Base-by-base conservation (phyloP, 805 yeast genomes). In the Candida chauliodis region DNA sequence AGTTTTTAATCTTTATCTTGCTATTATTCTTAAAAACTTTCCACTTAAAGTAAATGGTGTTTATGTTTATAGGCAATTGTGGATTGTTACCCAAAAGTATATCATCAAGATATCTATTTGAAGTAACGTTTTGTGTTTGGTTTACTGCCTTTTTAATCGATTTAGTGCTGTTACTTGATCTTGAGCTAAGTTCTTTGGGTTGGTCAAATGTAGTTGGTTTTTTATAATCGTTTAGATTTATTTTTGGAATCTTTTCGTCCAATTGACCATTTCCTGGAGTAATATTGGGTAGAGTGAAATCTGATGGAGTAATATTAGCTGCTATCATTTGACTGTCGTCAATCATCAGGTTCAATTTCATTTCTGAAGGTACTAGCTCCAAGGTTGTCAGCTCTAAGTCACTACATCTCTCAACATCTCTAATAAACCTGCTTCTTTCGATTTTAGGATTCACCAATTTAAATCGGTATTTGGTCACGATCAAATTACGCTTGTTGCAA, bases 11-110 rank as follows among this genome's bases (percentile, higher is more conserved):
- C 42, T 84, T 77, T 47, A 91, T 80, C 0, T 95, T 81, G 16
- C 89, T 90, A 50, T 90, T 91, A 43, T 93, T 77, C 51, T 97
- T 73, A 85, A 88, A 86, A 0, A 91, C 95, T 13, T 78, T 81
- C 76, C 89, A 91, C 51, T 84, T 84, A 53, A 82, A 82, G 53
- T 88, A 88, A 4, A 87, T 78, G 3, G 82, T 73, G 40, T 63
- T 68, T 25, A 65, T 47, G 27, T 56, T 63, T 11, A 59, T 48
- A 1, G 72, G 70, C 2, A 66, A 46, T 32, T 48, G 56, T 10
- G 58, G 51, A 32, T 49, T 52, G 38, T 50, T 52, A 2, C 59
- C 63, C 6, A 46, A 47, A 34, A 61, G 48, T 14, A 63, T 58
- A 36, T 58, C 61, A 40, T 59, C 60, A 18, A 61, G 54, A 32